phyloP scores from a whole-genome alignment of 2,329 filamentous ascomycete species.

The Acrocalymma vagum region DNA sequence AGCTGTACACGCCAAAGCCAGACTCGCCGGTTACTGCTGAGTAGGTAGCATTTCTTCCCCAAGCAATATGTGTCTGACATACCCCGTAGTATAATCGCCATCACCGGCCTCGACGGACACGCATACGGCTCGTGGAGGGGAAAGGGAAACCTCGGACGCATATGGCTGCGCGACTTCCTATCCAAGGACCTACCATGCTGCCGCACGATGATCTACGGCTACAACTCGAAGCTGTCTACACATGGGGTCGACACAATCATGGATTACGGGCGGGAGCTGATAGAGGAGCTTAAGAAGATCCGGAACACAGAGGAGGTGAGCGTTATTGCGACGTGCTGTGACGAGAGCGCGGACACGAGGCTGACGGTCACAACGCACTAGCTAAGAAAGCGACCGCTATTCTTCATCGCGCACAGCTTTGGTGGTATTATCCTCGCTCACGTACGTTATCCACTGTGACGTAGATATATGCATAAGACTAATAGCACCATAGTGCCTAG shows the following conservation, averaged over 20 bases:
- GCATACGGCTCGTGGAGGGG: constrained; percentile 13
- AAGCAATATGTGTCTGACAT: not conserved
- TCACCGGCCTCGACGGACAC: constrained; percentile 12
- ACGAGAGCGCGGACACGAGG: too few relatives aligned
- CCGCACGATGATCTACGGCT: constrained; percentile 40
- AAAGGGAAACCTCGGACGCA: constrained; percentile 2
- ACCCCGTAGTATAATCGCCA: constrained; percentile 11
- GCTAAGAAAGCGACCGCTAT: constrained; percentile 24
- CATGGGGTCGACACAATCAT: constrained; percentile 28
- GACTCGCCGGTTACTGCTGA: constrained; percentile 12
- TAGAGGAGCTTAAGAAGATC: constrained; percentile 17
- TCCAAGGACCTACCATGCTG: constrained; percentile 14
- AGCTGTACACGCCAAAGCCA: constrained; percentile 24
- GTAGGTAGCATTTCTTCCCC: constrained; percentile 9
- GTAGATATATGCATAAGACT: constrained; percentile 1
- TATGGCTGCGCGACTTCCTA: constrained; percentile 18
- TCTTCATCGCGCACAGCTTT: constrained; percentile 30
- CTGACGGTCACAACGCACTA: constrained; percentile 28
- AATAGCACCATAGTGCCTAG: constrained; percentile 13
- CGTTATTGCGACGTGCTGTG: constrained; percentile 22
- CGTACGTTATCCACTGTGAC: constrained; percentile 14
- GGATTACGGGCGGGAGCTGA: constrained; percentile 20
- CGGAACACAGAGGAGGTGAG: constrained; percentile 13
- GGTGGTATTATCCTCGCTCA: constrained; percentile 37
- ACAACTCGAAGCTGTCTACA: constrained; percentile 42